Conservation (phyloP, 352 stramenopile species). For the Pythium aristosporum region DNA sequence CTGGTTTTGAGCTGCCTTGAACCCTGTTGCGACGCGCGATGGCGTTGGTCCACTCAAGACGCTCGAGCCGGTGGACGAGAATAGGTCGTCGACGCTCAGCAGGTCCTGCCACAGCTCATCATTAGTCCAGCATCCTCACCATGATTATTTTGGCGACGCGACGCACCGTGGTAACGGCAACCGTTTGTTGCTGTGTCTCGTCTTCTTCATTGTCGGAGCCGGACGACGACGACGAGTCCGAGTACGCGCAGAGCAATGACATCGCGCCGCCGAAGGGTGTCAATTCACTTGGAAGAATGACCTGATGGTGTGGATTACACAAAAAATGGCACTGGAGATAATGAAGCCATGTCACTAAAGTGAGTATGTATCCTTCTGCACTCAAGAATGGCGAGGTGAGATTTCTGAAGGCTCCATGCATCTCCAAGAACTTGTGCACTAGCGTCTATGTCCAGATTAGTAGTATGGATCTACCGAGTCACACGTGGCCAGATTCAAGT, state of each 20-base stretch:
- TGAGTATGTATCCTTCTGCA: not conserved
- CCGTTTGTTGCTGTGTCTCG: not conserved
- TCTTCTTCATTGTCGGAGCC: constrained; percentile 30
- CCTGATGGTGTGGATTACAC: not conserved
- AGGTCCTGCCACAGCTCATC: constrained; percentile 8
- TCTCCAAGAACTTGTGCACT: not conserved
- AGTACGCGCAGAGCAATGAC: constrained; percentile 68
- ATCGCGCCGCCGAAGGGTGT: constrained; percentile 15
- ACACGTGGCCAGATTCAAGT: too few species aligned
- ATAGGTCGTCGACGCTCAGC: constrained; percentile 29
- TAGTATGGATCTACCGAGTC: too few species aligned
- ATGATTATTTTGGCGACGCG: not conserved
- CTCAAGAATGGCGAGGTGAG: too few species aligned
- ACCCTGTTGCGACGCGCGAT: not conserved
- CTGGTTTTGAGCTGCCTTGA: not conserved
- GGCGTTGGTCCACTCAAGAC: constrained; percentile 3
- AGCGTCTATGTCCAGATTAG: constrained; percentile 2
- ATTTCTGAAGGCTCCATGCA: not conserved
- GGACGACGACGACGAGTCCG: constrained; percentile 47
- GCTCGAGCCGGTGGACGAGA: constrained; percentile 8
- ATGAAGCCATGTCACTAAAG: constrained; percentile 1
- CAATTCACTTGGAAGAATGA: not conserved
- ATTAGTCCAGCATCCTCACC: not conserved
- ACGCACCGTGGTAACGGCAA: not conserved
- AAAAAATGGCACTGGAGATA: not conserved